phyloP scores from a whole-genome alignment of 768 basidiomycete species.

The Pulveroboletus sp. region DNA sequence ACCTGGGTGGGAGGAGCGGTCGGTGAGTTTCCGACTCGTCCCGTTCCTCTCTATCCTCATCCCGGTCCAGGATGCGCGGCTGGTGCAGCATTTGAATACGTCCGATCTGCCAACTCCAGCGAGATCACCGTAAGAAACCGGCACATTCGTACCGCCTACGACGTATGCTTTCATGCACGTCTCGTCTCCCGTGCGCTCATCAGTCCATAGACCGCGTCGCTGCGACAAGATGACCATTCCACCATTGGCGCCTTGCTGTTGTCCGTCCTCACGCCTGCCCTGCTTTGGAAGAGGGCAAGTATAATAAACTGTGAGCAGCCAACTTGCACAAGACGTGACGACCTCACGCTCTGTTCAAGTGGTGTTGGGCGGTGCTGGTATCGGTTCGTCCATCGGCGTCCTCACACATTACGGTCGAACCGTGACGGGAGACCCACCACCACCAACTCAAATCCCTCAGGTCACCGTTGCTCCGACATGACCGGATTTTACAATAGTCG shows the following conservation, averaged over 20 bases:
- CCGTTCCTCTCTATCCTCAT: neutral
- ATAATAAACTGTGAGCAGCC: conserved; percentile 52
- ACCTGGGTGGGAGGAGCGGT: conserved; percentile 67
- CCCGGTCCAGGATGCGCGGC: conserved; percentile 32
- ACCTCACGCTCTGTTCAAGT: conserved; percentile 38
- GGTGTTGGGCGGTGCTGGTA: conserved; percentile 65
- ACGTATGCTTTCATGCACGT: conserved; percentile 42
- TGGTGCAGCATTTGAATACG: conserved; percentile 58
- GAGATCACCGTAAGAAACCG: conserved; percentile 46
- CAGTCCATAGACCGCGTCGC: conserved; percentile 45
- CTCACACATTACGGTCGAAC: conserved; percentile 52
- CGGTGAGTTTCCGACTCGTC: conserved; percentile 31
- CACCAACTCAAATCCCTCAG: conserved; percentile 36
- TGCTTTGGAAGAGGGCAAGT: conserved; percentile 69
- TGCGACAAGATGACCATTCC: conserved; percentile 69
- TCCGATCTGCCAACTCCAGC: conserved; percentile 52
- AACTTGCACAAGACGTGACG: neutral
- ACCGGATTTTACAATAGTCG: neutral
- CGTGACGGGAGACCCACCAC: conserved; percentile 51
- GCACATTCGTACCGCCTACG: conserved; percentile 51
- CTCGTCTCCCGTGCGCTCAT: neutral
- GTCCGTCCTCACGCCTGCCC: conserved; percentile 59
- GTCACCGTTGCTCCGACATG: conserved; percentile 15
- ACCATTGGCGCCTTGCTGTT: conserved; percentile 68
- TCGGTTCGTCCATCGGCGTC: conserved; percentile 60